phyloP scores from a whole-genome alignment of 2,329 filamentous ascomycete genomes.

The Cladophialophora chaetospira region DNA sequence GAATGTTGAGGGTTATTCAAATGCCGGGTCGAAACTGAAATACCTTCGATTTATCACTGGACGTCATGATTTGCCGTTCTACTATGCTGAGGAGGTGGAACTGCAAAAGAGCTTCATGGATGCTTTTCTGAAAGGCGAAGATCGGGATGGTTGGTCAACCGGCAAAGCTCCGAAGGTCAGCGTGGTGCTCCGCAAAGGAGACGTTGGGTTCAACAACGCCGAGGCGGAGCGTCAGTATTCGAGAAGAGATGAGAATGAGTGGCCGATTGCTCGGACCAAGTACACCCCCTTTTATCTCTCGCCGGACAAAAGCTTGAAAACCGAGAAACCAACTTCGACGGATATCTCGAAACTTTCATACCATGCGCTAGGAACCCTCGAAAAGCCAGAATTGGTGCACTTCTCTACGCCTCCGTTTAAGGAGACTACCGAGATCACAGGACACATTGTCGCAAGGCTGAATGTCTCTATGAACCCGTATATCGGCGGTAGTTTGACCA shows the following conservation, averaged over 20 bases:
- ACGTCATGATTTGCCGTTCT: slow-evolving; percentile 71
- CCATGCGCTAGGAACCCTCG: slow-evolving; percentile 59
- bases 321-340: slow-evolving; percentile 42
- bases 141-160: slow-evolving; percentile 51
- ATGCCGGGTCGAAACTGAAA: slow-evolving; percentile 67
- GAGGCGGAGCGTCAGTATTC: slow-evolving; percentile 59
- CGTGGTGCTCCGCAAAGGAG: slow-evolving; percentile 64
- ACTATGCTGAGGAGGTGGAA: slow-evolving; percentile 69
- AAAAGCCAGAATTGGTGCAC: slow-evolving; percentile 57
- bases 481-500: slow-evolving; percentile 46
- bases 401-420: slow-evolving; percentile 62
- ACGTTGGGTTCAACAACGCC: slow-evolving; percentile 68
- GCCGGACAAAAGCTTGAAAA: slow-evolving; percentile 47
- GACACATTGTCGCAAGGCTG: slow-evolving; percentile 65
- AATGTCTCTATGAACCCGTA: slow-evolving; percentile 58
- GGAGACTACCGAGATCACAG: slow-evolving; percentile 68
- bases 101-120: slow-evolving; percentile 69
- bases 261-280: slow-evolving; percentile 67
- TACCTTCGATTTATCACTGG: slow-evolving; percentile 70
- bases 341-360: slow-evolving; percentile 57
- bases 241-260: slow-evolving; percentile 61
- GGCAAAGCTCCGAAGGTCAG: slow-evolving; percentile 54
- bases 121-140: slow-evolving; percentile 69
- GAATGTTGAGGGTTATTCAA: slow-evolving; percentile 64
- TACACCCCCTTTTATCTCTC: slow-evolving; percentile 66